Percentiles rank a stretch among this genome's conserved stretches.
Evolutionary conservation across 1,284 basidiomycete species (phyloP).

Genomic region (Ustilago trichophora): DNA sequence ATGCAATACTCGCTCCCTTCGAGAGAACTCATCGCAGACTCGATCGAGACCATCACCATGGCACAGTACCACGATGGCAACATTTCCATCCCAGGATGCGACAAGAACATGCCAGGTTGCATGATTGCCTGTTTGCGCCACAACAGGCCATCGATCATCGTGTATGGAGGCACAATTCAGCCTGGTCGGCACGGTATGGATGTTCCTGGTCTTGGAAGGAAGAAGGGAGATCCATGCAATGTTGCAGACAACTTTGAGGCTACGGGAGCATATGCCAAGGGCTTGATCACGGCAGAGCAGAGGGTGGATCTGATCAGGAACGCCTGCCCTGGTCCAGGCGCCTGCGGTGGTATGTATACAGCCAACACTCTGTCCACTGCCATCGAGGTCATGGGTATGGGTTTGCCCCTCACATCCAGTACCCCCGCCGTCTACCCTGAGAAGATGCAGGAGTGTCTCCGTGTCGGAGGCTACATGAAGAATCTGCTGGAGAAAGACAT

Average conservation of each 20-base stretch:
- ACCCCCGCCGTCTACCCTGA: constrained; percentile 65
- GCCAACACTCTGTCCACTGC: constrained; percentile 67
- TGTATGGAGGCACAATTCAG: constrained; percentile 66
- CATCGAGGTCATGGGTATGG: constrained; percentile 65
- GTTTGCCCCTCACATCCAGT: constrained; percentile 61
- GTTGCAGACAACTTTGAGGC: constrained; percentile 65
- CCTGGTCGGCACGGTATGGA: constrained; percentile 58
- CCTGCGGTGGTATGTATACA: constrained; percentile 67
- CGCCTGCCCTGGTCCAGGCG: constrained; percentile 64
- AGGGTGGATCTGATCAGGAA: constrained; percentile 63
- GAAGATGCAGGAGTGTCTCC: constrained; percentile 61
- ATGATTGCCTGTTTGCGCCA: constrained; percentile 65
- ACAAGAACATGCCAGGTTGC: constrained; percentile 67
- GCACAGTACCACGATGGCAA: constrained; percentile 66
- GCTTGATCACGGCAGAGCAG: constrained; percentile 60
- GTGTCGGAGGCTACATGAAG: constrained; percentile 59
- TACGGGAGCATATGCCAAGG: constrained; percentile 64
- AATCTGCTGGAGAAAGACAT: constrained; percentile 65
- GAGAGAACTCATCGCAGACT: constrained; percentile 64
- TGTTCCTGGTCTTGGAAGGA: constrained; percentile 53
- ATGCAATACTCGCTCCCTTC: constrained; percentile 65
- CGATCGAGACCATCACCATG: constrained; percentile 62
- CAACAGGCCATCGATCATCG: constrained; percentile 66
- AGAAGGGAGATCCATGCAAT: too few relatives aligned
- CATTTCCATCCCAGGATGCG: constrained; percentile 65